Conservation (phyloP, 2,329 filamentous ascomycete species). For the Stagonosporopsis vannaccii region DNA sequence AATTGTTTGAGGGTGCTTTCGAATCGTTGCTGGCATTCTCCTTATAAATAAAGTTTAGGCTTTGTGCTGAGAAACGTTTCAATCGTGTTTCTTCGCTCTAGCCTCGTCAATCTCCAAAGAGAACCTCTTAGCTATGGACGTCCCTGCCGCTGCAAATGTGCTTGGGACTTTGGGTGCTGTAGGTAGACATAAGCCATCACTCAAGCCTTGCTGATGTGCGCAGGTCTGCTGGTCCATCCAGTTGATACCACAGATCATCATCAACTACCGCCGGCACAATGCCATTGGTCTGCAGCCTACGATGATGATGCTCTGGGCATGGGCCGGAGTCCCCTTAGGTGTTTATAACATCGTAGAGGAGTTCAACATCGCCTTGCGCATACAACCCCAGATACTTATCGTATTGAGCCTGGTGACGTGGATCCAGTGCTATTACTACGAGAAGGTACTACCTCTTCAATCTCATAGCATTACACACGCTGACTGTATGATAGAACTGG, state of each 20-base stretch:
- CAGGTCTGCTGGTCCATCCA: conserved; percentile 70
- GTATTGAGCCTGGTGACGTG: conserved; percentile 61
- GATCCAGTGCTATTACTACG: conserved; percentile 65
- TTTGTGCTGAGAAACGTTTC: background rate
- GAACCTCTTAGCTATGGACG: conserved; percentile 56
- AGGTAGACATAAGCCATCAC: conserved; percentile 18
- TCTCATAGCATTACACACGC: background rate
- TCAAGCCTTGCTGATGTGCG: conserved; percentile 12
- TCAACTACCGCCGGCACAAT: conserved; percentile 72
- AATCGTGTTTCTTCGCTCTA: background rate
- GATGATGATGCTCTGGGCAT: conserved; percentile 77
- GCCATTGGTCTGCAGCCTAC: conserved; percentile 70
- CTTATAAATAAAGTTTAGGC: background rate
- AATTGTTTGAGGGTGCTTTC: background rate
- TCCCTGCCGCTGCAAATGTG: conserved; percentile 63
- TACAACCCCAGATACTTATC: conserved; percentile 66
- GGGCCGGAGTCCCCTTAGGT: conserved; percentile 71
- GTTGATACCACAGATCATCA: conserved; percentile 73
- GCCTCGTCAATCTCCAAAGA: too few relatives aligned
- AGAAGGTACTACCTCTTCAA: conserved; percentile 38
- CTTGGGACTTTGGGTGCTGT: conserved; percentile 68
- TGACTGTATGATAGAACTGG: conserved; percentile 57
- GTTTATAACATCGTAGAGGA: conserved; percentile 64
- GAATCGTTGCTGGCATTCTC: background rate
- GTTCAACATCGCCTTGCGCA: conserved; percentile 61